These are phyloP conservation scores for Boletus barrowsii DNA, from an alignment of 768 basidiomycete species.

Conservation along the genomic window DNA sequence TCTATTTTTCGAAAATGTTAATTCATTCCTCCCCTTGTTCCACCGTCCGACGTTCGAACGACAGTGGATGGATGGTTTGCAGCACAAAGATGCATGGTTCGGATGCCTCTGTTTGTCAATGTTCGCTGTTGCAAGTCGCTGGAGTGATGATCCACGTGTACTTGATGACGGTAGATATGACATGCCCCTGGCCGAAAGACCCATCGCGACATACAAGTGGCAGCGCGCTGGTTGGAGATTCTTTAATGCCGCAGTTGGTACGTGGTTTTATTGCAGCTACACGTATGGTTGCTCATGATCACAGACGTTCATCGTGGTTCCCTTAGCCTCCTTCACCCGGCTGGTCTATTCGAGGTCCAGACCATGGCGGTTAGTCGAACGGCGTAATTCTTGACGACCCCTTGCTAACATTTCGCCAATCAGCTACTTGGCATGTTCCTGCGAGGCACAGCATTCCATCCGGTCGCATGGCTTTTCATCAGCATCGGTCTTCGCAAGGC, in stretches of 20 bases:
- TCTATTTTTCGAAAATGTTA: conserved; percentile 63
- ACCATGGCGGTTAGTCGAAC: conserved; percentile 44
- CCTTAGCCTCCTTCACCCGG: conserved; percentile 51
- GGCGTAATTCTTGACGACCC: not conserved
- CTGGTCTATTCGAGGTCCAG: conserved; percentile 63
- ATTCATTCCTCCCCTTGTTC: conserved; percentile 61
- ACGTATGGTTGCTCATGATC: conserved; percentile 3
- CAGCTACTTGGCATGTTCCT: conserved; percentile 57
- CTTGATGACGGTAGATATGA: conserved; percentile 34
- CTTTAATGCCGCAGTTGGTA: conserved; percentile 54
- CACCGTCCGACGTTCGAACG: conserved; percentile 69
- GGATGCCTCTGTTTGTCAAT: conserved; percentile 56
- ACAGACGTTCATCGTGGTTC: conserved; percentile 51
- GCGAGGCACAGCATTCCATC: conserved; percentile 45
- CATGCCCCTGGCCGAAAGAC: conserved; percentile 18
- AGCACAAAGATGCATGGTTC: conserved; percentile 59
- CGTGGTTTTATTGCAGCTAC: conserved; percentile 9
- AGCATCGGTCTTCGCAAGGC: conserved; percentile 59
- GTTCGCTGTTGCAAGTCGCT: conserved; percentile 70
- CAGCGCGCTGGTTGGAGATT: conserved; percentile 59
- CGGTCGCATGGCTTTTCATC: conserved; percentile 52
- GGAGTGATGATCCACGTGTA: conserved; percentile 60
- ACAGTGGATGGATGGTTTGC: conserved; percentile 52
- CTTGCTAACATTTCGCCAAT: conserved; percentile 9
- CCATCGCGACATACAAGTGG: conserved; percentile 41